A percentile compares a stretch with the other conserved stretches of the same genome.
Evolutionary conservation across 2,329 filamentous ascomycete genomes (phyloP).

Genomic region (Phyllosticta capitalensis): DNA sequence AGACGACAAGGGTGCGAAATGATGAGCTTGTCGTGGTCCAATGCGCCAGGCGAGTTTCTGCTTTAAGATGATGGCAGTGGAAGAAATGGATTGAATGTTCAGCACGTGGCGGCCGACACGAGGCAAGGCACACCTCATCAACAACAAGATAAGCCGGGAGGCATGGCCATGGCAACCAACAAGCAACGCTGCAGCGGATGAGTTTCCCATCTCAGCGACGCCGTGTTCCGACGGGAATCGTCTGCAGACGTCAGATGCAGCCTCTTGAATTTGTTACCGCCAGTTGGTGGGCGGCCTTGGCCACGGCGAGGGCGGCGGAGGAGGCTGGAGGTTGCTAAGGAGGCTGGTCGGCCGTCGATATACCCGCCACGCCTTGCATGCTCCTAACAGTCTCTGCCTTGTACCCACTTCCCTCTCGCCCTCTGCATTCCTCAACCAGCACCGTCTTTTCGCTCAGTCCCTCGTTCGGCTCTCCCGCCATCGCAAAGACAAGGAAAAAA

Average conservation of each 20-base stretch:
- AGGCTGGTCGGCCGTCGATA: slow-evolving; percentile 1
- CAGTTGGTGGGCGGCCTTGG: slow-evolving; percentile 1
- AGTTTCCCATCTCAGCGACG: neutral
- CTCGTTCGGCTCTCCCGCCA: slow-evolving; percentile 3
- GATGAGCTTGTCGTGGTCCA: no score
- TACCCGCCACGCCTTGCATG: slow-evolving; percentile 7
- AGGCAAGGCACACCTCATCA: neutral
- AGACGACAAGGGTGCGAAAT: no score
- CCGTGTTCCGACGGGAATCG: neutral
- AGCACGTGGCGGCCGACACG: neutral
- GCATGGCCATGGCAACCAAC: neutral
- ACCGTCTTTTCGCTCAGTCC: slow-evolving; percentile 3
- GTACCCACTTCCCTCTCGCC: neutral
- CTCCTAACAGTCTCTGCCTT: neutral
- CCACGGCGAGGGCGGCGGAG: slow-evolving; percentile 4
- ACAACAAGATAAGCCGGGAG: neutral
- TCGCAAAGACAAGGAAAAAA: neutral
- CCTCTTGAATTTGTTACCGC: slow-evolving; percentile 1
- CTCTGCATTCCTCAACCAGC: neutral
- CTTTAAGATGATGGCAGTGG: no score
- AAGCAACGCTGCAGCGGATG: neutral
- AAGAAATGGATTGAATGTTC: neutral
- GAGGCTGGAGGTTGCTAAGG: slow-evolving; percentile 1
- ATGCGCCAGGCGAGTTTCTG: no score
- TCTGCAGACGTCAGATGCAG: neutral